Conservation (phyloP, 768 basidiomycete genomes). For the Tricholomella constricta region DNA sequence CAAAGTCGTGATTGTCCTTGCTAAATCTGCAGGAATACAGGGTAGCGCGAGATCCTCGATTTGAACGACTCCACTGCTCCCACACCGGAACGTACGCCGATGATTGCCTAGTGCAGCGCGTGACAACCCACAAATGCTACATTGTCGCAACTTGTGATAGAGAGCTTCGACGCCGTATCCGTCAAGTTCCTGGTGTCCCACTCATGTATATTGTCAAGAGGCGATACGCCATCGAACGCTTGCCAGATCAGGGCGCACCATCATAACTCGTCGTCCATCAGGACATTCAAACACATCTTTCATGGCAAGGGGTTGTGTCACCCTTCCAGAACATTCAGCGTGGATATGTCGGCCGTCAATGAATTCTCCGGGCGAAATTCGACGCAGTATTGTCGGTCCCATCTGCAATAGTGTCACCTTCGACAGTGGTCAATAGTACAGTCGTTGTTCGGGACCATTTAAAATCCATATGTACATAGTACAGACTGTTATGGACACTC, state of each 20-base stretch:
- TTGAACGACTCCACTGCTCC: constrained; percentile 90
- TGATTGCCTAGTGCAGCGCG: constrained; percentile 96
- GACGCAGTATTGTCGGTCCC: no score
- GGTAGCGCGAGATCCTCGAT: constrained; percentile 94
- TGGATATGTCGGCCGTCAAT: no score
- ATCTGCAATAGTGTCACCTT: no score
- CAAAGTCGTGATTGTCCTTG: neutral
- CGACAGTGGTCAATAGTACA: no score
- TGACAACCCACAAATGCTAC: constrained; percentile 93
- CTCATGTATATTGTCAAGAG: constrained; percentile 96
- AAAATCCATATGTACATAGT: no score
- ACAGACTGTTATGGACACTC: no score
- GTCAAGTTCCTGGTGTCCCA: constrained; percentile 91
- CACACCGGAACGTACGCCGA: constrained; percentile 99
- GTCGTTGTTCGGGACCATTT: no score
- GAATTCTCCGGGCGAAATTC: no score
- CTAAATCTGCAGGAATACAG: constrained; percentile 42
- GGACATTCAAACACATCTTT: neutral
- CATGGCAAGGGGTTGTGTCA: no score
- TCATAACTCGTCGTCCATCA: constrained; percentile 34
- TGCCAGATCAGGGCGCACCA: constrained; percentile 94
- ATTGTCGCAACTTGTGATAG: constrained; percentile 98
- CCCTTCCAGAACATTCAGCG: no score
- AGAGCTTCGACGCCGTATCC: constrained; percentile 87
- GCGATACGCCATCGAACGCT: constrained; percentile 90